Conservation (phyloP, 2,329 filamentous ascomycete genomes). For the Ceratocystis diversiconidia region DNA sequence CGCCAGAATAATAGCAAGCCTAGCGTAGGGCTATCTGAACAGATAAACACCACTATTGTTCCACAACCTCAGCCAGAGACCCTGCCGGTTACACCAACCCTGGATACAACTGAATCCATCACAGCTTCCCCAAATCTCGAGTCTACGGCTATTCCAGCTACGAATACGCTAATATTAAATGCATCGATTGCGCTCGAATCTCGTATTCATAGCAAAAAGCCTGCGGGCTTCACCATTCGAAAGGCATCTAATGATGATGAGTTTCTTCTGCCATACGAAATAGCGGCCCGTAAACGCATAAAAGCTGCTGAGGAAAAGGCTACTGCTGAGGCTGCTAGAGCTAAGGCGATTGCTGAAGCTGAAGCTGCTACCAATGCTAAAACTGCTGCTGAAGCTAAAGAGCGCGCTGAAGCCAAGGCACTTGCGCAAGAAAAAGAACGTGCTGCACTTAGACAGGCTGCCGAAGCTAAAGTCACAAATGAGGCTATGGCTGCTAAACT, state of each 20-base stretch:
- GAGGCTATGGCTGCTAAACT: neutral
- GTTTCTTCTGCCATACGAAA: slow-evolving; percentile 15
- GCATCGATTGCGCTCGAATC: neutral
- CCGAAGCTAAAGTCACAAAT: neutral
- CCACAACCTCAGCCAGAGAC: neutral
- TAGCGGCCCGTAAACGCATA: neutral
- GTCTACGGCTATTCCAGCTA: neutral
- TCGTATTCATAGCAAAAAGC: neutral
- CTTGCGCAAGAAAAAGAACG: neutral
- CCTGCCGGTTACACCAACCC: neutral
- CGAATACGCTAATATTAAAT: neutral
- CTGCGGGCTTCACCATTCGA: slow-evolving; percentile 10
- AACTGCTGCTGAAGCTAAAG: neutral
- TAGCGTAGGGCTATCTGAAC: neutral
- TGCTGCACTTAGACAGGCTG: neutral
- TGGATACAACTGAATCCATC: neutral
- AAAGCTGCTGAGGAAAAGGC: neutral
- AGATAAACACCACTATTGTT: neutral
- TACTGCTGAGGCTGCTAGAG: neutral
- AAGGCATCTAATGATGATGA: slow-evolving; percentile 1
- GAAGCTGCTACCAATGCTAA: neutral
- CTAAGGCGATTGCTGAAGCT: neutral
- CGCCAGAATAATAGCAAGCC: neutral
- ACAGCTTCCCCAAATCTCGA: neutral
- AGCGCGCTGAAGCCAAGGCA: neutral